Base-by-base conservation (phyloP, 371 early-diverging fungal genomes). In the Zychaea mexicana region DNA sequence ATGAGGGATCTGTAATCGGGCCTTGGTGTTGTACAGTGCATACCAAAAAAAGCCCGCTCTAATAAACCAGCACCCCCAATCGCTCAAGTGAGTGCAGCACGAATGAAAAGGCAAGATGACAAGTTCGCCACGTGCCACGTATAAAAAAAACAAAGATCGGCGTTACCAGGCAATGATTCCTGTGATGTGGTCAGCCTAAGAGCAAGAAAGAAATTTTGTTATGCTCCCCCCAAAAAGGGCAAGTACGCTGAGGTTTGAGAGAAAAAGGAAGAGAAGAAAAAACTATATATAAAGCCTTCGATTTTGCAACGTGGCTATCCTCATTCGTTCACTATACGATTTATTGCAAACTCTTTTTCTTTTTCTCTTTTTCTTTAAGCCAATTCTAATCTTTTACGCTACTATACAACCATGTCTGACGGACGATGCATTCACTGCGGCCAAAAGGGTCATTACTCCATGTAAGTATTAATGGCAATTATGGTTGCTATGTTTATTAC, bases 401-500 rank as follows among this genome's bases (percentile, higher is more conserved):
- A 42, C 17, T 26, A 12, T 45, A 5, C n/a, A 33, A 58, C 12
- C 19, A 58, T 58, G 59, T 79, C 79, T 71, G 79, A 79, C 76
- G 79, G 79, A 74, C 71, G 79, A 57, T 79, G 79, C 60, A 79
- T 79, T 62, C 79, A 79, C 57, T 79, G 79, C 68, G 79, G 79
- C 64, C 68, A 76, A 72, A 79, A 79, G 64, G 79, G 79, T 46
- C 79, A 79, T 60, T 79, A 79, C 57, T 79, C 79, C 17, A 79
- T 79, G 78, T 78, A 78, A 68, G 76, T 67, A n/a, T n/a, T n/a
- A n/a, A n/a, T n/a, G n/a, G n/a, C n/a, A n/a, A n/a, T n/a, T n/a
- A n/a, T n/a, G n/a, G 21, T 22, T 33, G 4, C 21, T 24, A 53
- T 49, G 22, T 13, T 26, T 4, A 47, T 22, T n/a, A 26, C 22